These are phyloP conservation scores for Xerophyta viscosa DNA, from an alignment of 106 monocot genomes.

Conservation along the genomic window DNA sequence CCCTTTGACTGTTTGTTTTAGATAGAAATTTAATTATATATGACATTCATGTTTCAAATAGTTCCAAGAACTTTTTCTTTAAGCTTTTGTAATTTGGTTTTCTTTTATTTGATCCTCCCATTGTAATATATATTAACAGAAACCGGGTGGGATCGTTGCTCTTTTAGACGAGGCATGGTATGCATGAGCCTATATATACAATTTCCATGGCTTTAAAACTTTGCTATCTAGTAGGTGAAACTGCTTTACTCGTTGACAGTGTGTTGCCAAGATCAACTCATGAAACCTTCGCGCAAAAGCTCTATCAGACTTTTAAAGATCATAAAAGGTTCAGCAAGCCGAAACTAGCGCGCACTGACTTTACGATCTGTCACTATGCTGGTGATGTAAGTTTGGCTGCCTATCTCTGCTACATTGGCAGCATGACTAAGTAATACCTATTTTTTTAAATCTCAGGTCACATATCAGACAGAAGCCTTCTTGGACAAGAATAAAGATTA, in stretches of 20 bases:
- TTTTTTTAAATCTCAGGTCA: slow-evolving; percentile 27
- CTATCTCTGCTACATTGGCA: background rate
- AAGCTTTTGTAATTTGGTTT: too few species aligned
- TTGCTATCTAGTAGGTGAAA: too few species aligned
- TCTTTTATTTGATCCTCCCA: too few species aligned
- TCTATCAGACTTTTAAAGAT: slow-evolving; percentile 58
- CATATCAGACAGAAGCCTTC: slow-evolving; percentile 58
- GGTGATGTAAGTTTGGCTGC: slow-evolving; percentile 32
- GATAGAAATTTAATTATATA: too few species aligned
- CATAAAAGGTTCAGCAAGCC: slow-evolving; percentile 53
- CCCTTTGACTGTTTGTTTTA: too few species aligned
- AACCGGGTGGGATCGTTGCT: slow-evolving; percentile 82
- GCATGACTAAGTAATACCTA: too few species aligned
- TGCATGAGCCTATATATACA: too few species aligned
- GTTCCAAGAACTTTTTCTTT: background rate
- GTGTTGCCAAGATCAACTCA: slow-evolving; percentile 79
- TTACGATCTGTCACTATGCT: slow-evolving; percentile 64
- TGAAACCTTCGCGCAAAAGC: slow-evolving; percentile 75
- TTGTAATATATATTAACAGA: too few species aligned
- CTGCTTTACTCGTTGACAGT: slow-evolving; percentile 23
- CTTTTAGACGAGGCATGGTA: slow-evolving; percentile 74
- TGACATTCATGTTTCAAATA: too few species aligned
- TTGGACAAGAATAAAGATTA: slow-evolving; percentile 75
- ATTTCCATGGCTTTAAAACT: too few species aligned
- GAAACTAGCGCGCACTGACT: slow-evolving; percentile 51